These are phyloP conservation scores for Calocybe cyanea DNA, from an alignment of 768 basidiomycete species.

Conservation along the genomic window DNA sequence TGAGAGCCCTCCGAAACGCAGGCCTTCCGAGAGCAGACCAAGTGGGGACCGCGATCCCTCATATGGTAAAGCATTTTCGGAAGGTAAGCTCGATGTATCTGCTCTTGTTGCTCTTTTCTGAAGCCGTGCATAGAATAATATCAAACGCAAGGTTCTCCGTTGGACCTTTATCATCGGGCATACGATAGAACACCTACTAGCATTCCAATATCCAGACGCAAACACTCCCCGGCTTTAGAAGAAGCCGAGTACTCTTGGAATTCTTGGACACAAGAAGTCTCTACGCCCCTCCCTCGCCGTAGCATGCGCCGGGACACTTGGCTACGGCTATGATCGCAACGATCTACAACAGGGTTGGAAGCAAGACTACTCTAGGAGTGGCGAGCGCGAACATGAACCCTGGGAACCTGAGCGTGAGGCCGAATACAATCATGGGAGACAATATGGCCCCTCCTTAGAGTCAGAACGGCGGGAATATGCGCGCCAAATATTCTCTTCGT, in stretches of 20 bases:
- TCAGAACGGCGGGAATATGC: constrained; percentile 10
- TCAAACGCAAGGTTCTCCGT: constrained; percentile 6
- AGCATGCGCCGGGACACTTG: constrained; percentile 10
- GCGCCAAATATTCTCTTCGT: constrained; percentile 12
- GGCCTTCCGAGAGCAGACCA: constrained; percentile 15
- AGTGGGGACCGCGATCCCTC: constrained; percentile 14
- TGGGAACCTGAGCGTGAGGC: constrained; percentile 6
- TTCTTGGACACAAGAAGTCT: constrained; percentile 10
- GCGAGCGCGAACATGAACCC: constrained; percentile 9
- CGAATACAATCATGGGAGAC: background rate
- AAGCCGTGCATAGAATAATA: constrained; percentile 5
- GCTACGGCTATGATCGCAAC: constrained; percentile 8
- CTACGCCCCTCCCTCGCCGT: constrained; percentile 7
- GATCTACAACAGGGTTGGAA: constrained; percentile 5
- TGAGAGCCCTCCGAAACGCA: constrained; percentile 16
- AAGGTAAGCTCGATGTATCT: constrained; percentile 6
- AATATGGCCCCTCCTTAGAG: constrained; percentile 13
- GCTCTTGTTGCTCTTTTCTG: background rate
- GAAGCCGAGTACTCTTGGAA: constrained; percentile 14
- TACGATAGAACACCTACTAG: constrained; percentile 15
- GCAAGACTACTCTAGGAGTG: constrained; percentile 10
- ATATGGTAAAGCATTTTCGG: constrained; percentile 14
- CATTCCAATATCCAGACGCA: constrained; percentile 16
- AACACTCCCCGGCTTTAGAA: constrained; percentile 11
- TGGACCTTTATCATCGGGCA: constrained; percentile 9